These are phyloP conservation scores for Salicornia ramosissima DNA, from an alignment of 148 eudicot genomes.

Conservation along the genomic window DNA sequence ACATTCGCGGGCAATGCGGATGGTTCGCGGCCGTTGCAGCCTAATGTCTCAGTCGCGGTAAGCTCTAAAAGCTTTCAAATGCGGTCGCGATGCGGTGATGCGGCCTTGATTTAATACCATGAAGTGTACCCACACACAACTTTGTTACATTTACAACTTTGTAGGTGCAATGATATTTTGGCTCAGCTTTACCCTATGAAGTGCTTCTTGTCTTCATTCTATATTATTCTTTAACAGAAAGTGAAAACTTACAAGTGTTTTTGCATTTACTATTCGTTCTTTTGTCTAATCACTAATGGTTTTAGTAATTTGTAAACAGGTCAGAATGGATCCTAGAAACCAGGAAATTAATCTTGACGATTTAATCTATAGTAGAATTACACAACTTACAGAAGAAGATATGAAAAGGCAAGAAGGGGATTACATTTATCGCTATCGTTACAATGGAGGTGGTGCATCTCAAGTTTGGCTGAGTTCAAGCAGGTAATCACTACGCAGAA, in stretches of 20 bases:
- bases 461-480: slow-evolving; percentile 97
- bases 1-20: too few relatives aligned
- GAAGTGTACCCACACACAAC: too few relatives aligned
- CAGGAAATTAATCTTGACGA: slow-evolving; percentile 73
- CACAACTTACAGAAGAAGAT: slow-evolving; percentile 67
- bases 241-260: background rate
- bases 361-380: slow-evolving; percentile 53
- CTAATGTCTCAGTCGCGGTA: too few relatives aligned
- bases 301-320: slow-evolving; percentile 42
- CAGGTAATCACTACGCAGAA: slow-evolving; percentile 58
- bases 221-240: background rate
- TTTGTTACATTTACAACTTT: too few relatives aligned
- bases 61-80: too few relatives aligned
- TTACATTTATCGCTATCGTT: slow-evolving; percentile 87
- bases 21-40: too few relatives aligned
- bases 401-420: slow-evolving; percentile 86
- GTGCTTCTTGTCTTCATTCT: too few relatives aligned
- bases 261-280: slow-evolving; percentile 8
- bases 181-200: too few relatives aligned
- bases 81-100: too few relatives aligned
- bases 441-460: slow-evolving; percentile 98
- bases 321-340: slow-evolving; percentile 93
- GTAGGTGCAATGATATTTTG: background rate
- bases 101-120: too few relatives aligned
- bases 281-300: slow-evolving; percentile 13